Evolutionary conservation across 2,329 filamentous ascomycete species (phyloP).

Genomic region (Botryotinia convoluta): DNA sequence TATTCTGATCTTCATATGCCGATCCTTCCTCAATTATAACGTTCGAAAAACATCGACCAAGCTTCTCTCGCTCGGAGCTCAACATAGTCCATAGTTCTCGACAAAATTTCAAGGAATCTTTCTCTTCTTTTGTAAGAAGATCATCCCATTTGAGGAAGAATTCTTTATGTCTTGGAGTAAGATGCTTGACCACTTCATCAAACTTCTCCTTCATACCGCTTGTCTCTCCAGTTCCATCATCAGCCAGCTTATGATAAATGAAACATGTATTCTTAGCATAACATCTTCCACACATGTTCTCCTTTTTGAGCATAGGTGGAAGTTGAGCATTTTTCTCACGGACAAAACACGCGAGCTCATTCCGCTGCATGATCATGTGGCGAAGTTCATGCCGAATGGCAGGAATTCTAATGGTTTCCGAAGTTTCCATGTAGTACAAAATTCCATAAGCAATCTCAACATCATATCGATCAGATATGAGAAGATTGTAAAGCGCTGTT

Average conservation of each 20-base stretch:
- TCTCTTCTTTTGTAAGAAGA: slow-evolving; percentile 90
- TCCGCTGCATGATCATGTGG: slow-evolving; percentile 96
- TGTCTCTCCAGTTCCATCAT: slow-evolving; percentile 76
- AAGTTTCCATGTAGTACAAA: slow-evolving; percentile 92
- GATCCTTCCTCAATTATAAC: slow-evolving; percentile 80
- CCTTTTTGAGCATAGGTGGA: slow-evolving; percentile 80
- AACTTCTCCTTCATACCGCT: slow-evolving; percentile 83
- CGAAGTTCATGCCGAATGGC: slow-evolving; percentile 83
- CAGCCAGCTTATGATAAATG: slow-evolving; percentile 86
- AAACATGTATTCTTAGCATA: slow-evolving; percentile 92
- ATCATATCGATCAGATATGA: slow-evolving; percentile 93
- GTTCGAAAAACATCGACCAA: slow-evolving; percentile 86
- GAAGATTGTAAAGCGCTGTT: slow-evolving; percentile 87
- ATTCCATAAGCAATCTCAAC: slow-evolving; percentile 87
- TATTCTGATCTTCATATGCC: slow-evolving; percentile 64
- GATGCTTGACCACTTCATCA: slow-evolving; percentile 72
- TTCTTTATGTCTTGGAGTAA: slow-evolving; percentile 69
- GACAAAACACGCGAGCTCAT: slow-evolving; percentile 81
- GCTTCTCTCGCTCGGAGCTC: slow-evolving; percentile 80
- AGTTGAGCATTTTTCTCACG: slow-evolving; percentile 75
- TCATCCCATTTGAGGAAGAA: slow-evolving; percentile 97
- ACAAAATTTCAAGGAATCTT: slow-evolving; percentile 80
- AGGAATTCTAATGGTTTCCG: slow-evolving; percentile 80
- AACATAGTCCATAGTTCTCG: slow-evolving; percentile 96
- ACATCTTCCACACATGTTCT: slow-evolving; percentile 79